A percentile compares a stretch with the other conserved stretches of the same genome.
These are phyloP conservation scores for Diphasiastrum complanatum DNA, from an alignment of 83 land plant species.

Conservation along the genomic window DNA sequence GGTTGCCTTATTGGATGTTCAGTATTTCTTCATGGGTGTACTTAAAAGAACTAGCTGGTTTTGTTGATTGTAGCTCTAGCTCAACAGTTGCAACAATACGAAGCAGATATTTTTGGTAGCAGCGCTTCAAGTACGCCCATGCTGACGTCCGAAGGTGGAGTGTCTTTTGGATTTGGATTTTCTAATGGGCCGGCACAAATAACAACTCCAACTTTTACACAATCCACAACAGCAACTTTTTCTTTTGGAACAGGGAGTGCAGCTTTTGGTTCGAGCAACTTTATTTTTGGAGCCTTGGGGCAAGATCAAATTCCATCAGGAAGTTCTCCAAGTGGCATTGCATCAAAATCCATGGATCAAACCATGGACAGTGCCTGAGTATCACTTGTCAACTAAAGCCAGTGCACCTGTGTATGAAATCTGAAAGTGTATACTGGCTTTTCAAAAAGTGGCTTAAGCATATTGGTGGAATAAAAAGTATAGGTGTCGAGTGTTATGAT, in stretches of 20 bases:
- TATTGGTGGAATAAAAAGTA: too few species aligned
- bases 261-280: not conserved
- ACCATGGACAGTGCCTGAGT: conserved; percentile 33
- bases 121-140: conserved; percentile 15
- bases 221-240: not conserved
- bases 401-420: too few species aligned
- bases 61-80: conserved; percentile 39
- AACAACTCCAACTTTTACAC: conserved; percentile 37
- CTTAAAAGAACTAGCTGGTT: not conserved
- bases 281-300: conserved; percentile 28
- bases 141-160: conserved; percentile 23
- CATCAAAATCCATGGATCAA: conserved; percentile 23
- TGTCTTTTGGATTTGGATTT: conserved; percentile 53
- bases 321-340: too few species aligned
- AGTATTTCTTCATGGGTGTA: not conserved
- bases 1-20: conserved; percentile 5
- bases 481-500: too few species aligned
- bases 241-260: conserved; percentile 2
- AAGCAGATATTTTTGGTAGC: conserved; percentile 57
- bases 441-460: too few species aligned
- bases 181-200: conserved; percentile 26
- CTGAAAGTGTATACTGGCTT: too few species aligned
- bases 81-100: conserved; percentile 73
- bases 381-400: too few species aligned
- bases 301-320: conserved; percentile 24